Conservation (phyloP, 495 filamentous ascomycete species). For the Wilcoxina mikolae region DNA sequence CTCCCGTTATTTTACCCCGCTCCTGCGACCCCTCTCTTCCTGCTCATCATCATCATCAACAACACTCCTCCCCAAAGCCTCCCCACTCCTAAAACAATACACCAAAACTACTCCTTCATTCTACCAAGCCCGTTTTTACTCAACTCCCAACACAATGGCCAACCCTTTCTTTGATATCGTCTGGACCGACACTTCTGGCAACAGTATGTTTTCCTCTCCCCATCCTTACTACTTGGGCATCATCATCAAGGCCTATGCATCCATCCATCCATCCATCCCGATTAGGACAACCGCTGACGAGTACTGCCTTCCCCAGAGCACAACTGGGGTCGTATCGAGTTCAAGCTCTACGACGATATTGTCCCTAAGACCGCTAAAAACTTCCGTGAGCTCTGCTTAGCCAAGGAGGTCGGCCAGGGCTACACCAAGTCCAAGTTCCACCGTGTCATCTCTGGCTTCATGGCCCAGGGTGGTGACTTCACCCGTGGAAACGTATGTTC, state of each 20-base stretch:
- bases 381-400: constrained; percentile 88
- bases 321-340: constrained; percentile 66
- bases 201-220: constrained; percentile 14
- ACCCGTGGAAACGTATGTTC: constrained; percentile 74
- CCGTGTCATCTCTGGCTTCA: constrained; percentile 90
- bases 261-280: neutral
- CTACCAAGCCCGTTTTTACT: constrained; percentile 12
- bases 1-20: constrained; percentile 5
- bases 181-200: constrained; percentile 1
- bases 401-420: constrained; percentile 68
- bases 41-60: neutral
- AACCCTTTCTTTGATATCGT: constrained; percentile 23
- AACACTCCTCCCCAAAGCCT: neutral
- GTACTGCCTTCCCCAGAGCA: constrained; percentile 10
- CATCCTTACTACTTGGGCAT: constrained; percentile 1
- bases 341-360: constrained; percentile 73
- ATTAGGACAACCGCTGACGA: neutral
- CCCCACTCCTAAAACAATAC: neutral
- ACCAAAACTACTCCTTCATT: constrained; percentile 3
- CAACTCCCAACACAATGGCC: constrained; percentile 13
- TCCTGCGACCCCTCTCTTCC: neutral
- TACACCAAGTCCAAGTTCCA: constrained; percentile 79
- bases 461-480: constrained; percentile 99
- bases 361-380: constrained; percentile 89
- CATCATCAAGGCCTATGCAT: neutral